Evolutionary conservation across 371 early-diverging fungal species (phyloP), one percentile per base, ranked within the genome.

Genomic region (Enteropsectra breve): DNA sequence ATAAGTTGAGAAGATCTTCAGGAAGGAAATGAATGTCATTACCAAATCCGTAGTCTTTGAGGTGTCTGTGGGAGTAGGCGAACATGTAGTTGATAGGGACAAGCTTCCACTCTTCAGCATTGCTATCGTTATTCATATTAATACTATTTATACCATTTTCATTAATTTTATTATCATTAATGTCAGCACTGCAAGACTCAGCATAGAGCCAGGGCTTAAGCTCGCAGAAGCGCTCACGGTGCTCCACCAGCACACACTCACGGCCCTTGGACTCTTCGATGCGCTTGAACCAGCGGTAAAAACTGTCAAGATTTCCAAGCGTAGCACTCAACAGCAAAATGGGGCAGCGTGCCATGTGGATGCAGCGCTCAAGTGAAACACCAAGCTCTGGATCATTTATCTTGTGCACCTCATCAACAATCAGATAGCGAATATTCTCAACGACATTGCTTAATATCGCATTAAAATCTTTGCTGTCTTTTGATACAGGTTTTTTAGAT

Each of bases 331-430:
- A 73, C 0, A 82, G 79, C 38, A 84, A 76, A 21, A 84, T 68
- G 2, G 84, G 82, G 57, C 81, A 78, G 21, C 77, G 77, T 15
- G 78, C 65, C 15, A 83, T 56, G 54, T 83, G 75, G 6, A 84
- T 63, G 36, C 82, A 73, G 57, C 82, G 79, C 71, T 84, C 85
- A 73, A 83, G 82, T 49, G 74, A 53, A 15, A 62, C 32, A 24
- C 85, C 85, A 59, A 75, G 75, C 32, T 73, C 74, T 45, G 69
- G 65, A 53, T 78, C 76, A 23, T 73, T 73, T 23, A 85, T 83
- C 58, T 75, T 77, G 61, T 84, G 83, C 32, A 84, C 78, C 65
- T 84, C 85, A 67, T 84, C 85, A 62, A 84, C 78, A 43, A 84
- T 82, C 29, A 84, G 80, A 52, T 83, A 77, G 40, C 72, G 76